Evolutionary conservation across 2,329 filamentous ascomycete genomes (phyloP).

Genomic region (Gyromitra esculenta): DNA sequence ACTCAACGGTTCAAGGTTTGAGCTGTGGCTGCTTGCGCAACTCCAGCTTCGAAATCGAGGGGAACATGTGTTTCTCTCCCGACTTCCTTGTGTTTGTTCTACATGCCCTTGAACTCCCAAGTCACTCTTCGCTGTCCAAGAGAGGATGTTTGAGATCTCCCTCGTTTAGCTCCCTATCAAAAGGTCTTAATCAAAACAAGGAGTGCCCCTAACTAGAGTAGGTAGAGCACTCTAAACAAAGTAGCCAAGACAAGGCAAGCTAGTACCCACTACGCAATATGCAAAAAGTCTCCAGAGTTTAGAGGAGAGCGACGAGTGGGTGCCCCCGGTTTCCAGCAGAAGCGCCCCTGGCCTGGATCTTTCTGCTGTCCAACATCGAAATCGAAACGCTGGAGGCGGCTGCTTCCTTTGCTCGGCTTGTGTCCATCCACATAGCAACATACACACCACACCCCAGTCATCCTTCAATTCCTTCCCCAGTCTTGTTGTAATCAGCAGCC

Average conservation of each 20-base stretch:
- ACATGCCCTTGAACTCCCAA: neutral
- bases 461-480: constrained; percentile 37
- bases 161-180: constrained; percentile 19
- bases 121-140: neutral
- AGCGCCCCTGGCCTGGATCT: constrained; percentile 30
- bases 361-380: constrained; percentile 39
- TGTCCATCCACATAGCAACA: constrained; percentile 37
- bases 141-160: constrained; percentile 4
- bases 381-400: constrained; percentile 39
- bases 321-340: constrained; percentile 10
- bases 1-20: constrained; percentile 32
- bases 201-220: neutral
- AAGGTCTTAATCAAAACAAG: constrained; percentile 36
- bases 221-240: constrained; percentile 3
- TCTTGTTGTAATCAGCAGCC: constrained; percentile 35
- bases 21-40: constrained; percentile 28
- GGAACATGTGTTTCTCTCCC: constrained; percentile 1
- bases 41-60: constrained; percentile 1
- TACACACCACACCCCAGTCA: constrained; percentile 32
- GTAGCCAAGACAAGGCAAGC: constrained; percentile 52
- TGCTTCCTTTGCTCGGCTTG: constrained; percentile 37
- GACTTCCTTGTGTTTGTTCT: neutral
- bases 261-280: constrained; percentile 7
- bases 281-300: constrained; percentile 26
- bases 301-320: neutral